A percentile compares a stretch with the other conserved stretches of the same genome.
Evolutionary conservation across 306 rosid genomes (phyloP).

Genomic region (Cucurbita maxima): DNA sequence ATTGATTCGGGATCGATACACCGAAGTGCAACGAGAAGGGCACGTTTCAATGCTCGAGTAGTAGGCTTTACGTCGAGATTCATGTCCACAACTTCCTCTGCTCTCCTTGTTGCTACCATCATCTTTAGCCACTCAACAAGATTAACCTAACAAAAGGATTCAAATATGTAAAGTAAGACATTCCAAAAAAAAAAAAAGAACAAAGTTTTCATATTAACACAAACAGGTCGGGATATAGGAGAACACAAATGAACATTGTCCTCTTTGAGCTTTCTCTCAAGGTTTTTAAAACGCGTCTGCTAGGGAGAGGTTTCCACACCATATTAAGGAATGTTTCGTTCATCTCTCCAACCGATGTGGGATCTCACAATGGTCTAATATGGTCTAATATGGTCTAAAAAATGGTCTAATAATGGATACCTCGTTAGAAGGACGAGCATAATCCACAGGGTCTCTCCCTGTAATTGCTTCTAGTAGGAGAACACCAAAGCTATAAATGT

Average conservation of each 20-base stretch:
- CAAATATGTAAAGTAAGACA: no score
- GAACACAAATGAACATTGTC: no score
- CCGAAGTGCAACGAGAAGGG: conserved; percentile 70
- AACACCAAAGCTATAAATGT: conserved; percentile 89
- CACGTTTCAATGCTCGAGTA: conserved; percentile 61
- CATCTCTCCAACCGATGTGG: no score
- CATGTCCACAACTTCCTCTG: conserved; percentile 77
- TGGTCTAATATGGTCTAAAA: not conserved
- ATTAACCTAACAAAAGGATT: conserved; percentile 45
- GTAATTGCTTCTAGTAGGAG: conserved; percentile 81
- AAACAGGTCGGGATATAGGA: no score
- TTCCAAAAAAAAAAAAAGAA: no score
- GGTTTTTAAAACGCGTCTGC: no score
- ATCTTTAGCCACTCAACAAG: conserved; percentile 94
- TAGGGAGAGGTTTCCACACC: no score
- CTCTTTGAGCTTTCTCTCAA: no score
- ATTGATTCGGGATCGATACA: conserved; percentile 81
- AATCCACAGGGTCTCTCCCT: conserved; percentile 93
- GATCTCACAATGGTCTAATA: no score
- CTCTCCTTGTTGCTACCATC: conserved; percentile 87
- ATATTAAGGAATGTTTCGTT: no score
- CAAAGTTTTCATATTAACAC: no score
- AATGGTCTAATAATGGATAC: conserved; percentile 16
- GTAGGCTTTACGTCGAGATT: conserved; percentile 65
- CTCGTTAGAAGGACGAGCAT: conserved; percentile 69